Evolutionary conservation across 495 filamentous ascomycete species (phyloP), one percentile per base, ranked within the genome.

Genomic region (Hypoxylon perforatum): DNA sequence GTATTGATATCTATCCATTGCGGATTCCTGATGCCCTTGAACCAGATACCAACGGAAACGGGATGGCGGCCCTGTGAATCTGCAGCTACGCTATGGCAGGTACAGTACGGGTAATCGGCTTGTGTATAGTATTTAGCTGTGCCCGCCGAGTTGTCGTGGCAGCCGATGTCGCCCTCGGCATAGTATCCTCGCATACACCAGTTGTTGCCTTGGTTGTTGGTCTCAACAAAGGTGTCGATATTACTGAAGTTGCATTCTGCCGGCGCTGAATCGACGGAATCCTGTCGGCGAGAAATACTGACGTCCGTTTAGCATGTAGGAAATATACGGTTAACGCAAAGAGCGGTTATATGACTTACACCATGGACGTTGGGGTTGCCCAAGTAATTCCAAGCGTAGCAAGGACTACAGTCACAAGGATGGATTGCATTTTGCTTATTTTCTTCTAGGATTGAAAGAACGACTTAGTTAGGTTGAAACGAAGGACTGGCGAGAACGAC

Each of bases 1-100:
- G 22, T 49, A 14, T 49, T 30, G 21, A 49, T 49, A 12, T 30
- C 46, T 14, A 49, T 49, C 46, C 23, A 30, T 15, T 49, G 22
- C 1, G 22, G 46, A 14, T 30, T 49, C 10, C 15, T 30, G 10
- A 14, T 8, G 22, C 46, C 46, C 46, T 49, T 49, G 11, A 49
- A 49, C 46, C 22, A 49, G 22, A 49, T 23, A 14, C 46, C 46
- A 5, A 49, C 21, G 10, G 30, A 35, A 5, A 35, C 30, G 30
- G 30, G 30, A 11, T 33, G 23, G 22, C 23, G 8, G 11, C 47
- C 23, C 30, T 35, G 30, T 11, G 30, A 4, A 11, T 35, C 30
- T 4, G 30, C 11, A 35, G 30, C 30, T 4, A 35, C 11, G 30
- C 30, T 35, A 35, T 35, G 30, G 30, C 30, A 35, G 11, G 30